Base-by-base conservation (phyloP, 2,329 filamentous ascomycete genomes). In the Apiospora hydei region DNA sequence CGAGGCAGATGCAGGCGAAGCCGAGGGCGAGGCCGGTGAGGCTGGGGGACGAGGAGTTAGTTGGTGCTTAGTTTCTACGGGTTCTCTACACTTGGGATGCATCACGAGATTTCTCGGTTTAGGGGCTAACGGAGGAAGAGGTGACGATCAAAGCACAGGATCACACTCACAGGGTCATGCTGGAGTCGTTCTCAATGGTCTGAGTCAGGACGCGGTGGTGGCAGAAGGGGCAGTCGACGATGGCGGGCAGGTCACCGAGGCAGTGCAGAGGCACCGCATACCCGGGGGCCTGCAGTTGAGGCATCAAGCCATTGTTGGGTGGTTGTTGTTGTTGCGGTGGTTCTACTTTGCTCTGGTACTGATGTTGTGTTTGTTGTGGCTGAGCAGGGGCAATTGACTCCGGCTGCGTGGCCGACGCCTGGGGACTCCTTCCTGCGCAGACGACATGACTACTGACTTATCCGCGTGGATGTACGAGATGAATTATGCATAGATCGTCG, bases 181-280 rank as follows among this genome's bases (percentile, higher is more conserved):
- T 67, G 26, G 73, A 74, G 69, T 73, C 69, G 30, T 68, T 30
- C 57, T 74, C 70, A 16, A 71, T 51, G 16, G 72, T 70, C 5
- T 72, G 64, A 14, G 73, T 74, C 67, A 68, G 73, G 26, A 47
- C 70, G 21, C 70, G 57, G 14, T 61, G 44, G 21, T 67, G 30
- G 61, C 73, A 74, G 69, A 71, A 74, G 6, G 73, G 73, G 16
- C 73, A 74, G 70, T 74, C 70, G 26, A 74, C 71, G 41, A 71
- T n/a, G 26, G 73, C 73, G 3, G 73, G 70, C 47, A 34, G 24
- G 44, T 49, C 44, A 16, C 13, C 16, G 16, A 69, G 67, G 24
- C 67, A 69, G 7, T 69, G 67, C 18, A 69, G 24, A 24, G 67
- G 44, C 10, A 49, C 26, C 26, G 67, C 44, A 16, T 69, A 69